Conservation (phyloP, 2,329 filamentous ascomycete genomes). For the Emmonsiellopsis sp. region DNA sequence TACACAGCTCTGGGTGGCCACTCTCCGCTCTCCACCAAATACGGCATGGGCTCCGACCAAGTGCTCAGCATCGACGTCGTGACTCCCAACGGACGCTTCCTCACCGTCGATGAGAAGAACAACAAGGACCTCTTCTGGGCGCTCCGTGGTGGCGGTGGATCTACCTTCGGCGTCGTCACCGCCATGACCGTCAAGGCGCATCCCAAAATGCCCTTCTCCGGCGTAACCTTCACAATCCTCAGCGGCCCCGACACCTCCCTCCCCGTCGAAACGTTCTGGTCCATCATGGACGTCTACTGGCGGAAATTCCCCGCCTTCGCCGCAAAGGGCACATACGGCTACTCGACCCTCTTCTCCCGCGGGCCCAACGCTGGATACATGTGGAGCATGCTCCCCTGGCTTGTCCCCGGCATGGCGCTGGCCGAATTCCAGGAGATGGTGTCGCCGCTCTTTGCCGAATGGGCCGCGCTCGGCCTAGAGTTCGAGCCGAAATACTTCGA, state of each 20-base stretch:
- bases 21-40: constrained; percentile 41
- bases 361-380: constrained; percentile 10
- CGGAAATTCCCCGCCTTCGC: neutral
- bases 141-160: constrained; percentile 37
- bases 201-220: constrained; percentile 33
- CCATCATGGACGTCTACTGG: neutral
- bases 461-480: constrained; percentile 25
- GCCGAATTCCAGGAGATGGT: constrained; percentile 24
- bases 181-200: constrained; percentile 43
- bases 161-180: constrained; percentile 45
- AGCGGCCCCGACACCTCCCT: neutral
- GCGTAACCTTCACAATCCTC: constrained; percentile 28
- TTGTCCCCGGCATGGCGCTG: constrained; percentile 26
- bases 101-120: constrained; percentile 31
- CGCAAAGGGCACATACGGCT: neutral
- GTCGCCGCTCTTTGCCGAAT: constrained; percentile 22
- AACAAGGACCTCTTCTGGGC: constrained; percentile 43
- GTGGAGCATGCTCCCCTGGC: constrained; percentile 25
- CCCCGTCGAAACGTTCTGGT: neutral
- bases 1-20: constrained; percentile 45
- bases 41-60: constrained; percentile 44
- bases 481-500: constrained; percentile 30
- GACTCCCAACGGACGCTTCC: constrained; percentile 34
- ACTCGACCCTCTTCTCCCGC: neutral
- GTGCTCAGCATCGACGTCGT: constrained; percentile 41